Base-by-base conservation (phyloP, 2,329 filamentous ascomycete species). In the Fusarium sulawesiense region DNA sequence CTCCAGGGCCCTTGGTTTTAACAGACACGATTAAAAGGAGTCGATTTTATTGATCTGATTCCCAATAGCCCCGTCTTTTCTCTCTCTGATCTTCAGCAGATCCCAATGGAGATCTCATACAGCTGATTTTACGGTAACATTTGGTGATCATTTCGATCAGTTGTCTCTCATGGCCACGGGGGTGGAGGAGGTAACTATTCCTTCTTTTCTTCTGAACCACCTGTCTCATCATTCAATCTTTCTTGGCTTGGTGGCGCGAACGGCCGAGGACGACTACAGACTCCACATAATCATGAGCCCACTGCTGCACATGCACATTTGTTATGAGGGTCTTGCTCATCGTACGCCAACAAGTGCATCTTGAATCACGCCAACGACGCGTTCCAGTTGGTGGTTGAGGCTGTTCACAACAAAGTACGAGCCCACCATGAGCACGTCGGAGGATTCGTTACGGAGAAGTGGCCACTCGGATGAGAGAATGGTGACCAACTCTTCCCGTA, bases 231-330 rank as follows among this genome's bases (percentile, higher is more conserved):
- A 21, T 29, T 20, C 37, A 25, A 44, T 42, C 30, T n/a, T 34
- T 53, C 65, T 63, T 70, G 65, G 65, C 56, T 66, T 66, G 40
- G 69, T 71, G 68, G 69, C 69, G 69, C 29, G 61, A 62, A 65
- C 53, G 68, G 68, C 34, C 54, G 60, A 56, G 47, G 49, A 42
- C 37, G 34, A 54, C 13, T 32, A 18, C 25, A 34, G 41, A 57
- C 68, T 63, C 68, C 68, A 71, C 68, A 58, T 37, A 44, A 53
- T 47, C 50, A 44, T 56, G 56, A 71, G 64, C 54, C 68, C 64
- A 69, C 56, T 50, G 23, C 27, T 71, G 64, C 56, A 25, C 51
- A 25, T 71, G 59, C 51, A 41, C 48, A 42, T 65, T 62, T 68
- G 56, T 66, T 71, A 58, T 71, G 49, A 40, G 47, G 41, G 45